A percentile compares a stretch with the other conserved stretches of the same genome.
Evolutionary conservation across 108 stramenopile genomes (phyloP).

Genomic region (Discostella stelligeroides): DNA sequence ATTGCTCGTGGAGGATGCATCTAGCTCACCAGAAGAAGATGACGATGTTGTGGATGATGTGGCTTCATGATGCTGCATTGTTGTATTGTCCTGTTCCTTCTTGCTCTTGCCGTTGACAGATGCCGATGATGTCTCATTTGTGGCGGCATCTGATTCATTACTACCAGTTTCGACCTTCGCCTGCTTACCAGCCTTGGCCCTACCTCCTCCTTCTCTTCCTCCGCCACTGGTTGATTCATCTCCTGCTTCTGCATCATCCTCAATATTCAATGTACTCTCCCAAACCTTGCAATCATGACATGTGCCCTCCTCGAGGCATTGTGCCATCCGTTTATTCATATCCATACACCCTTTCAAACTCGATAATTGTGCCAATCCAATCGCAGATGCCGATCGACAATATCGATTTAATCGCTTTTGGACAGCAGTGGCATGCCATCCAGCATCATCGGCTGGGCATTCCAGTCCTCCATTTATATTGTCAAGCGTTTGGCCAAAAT

Average conservation of each 20-base stretch:
- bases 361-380: slow-evolving; percentile 31
- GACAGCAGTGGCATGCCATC: slow-evolving; percentile 49
- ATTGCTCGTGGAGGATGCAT: too few species aligned
- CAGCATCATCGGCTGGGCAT: slow-evolving; percentile 43
- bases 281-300: slow-evolving; percentile 39
- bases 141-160: not conserved
- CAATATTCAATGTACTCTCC: slow-evolving; percentile 21
- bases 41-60: too few species aligned
- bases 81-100: too few species aligned
- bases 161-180: not conserved
- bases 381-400: slow-evolving; percentile 37
- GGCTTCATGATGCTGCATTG: too few species aligned
- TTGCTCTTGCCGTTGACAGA: not conserved
- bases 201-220: not conserved
- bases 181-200: slow-evolving; percentile 10
- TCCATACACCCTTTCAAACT: slow-evolving; percentile 41
- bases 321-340: slow-evolving; percentile 32
- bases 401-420: slow-evolving; percentile 49
- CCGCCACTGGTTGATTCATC: not conserved
- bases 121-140: not conserved
- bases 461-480: slow-evolving; percentile 52
- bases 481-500: slow-evolving; percentile 48
- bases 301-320: slow-evolving; percentile 37
- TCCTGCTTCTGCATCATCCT: not conserved
- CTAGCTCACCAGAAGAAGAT: too few species aligned